Evolutionary conservation across 495 filamentous ascomycete species (phyloP).

Genomic region (Tuber borchii): DNA sequence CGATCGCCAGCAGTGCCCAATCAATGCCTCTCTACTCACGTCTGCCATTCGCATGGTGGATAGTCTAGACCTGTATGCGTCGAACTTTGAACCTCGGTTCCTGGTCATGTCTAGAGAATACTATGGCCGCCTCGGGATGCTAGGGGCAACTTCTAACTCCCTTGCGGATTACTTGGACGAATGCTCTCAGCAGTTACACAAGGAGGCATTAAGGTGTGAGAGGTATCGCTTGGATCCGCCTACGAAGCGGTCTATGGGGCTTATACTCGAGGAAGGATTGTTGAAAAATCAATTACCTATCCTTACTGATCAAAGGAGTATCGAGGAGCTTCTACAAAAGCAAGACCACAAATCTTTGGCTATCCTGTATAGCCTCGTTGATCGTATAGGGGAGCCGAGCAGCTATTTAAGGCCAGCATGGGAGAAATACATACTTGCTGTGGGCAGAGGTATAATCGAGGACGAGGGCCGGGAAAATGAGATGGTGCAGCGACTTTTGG

Average conservation of each 20-base stretch:
- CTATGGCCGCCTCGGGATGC: constrained; percentile 58
- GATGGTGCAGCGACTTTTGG: constrained; percentile 80
- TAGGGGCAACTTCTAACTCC: constrained; percentile 50
- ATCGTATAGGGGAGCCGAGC: constrained; percentile 56
- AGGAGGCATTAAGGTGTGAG: constrained; percentile 67
- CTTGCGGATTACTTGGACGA: constrained; percentile 66
- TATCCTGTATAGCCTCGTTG: constrained; percentile 69
- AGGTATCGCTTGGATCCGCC: constrained; percentile 70
- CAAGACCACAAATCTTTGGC: constrained; percentile 60
- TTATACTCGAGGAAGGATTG: constrained; percentile 61
- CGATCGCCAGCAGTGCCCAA: constrained; percentile 53
- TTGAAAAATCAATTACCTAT: constrained; percentile 56
- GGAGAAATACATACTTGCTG: constrained; percentile 65
- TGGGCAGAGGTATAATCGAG: constrained; percentile 71
- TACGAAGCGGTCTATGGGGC: constrained; percentile 68
- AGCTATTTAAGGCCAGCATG: constrained; percentile 63
- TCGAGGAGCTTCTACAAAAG: constrained; percentile 62
- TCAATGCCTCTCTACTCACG: constrained; percentile 55
- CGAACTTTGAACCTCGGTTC: constrained; percentile 70
- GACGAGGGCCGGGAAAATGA: constrained; percentile 68
- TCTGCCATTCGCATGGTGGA: constrained; percentile 74
- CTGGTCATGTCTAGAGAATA: constrained; percentile 59
- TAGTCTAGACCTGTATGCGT: constrained; percentile 68
- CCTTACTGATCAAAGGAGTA: constrained; percentile 56
- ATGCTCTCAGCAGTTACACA: constrained; percentile 58